Evolutionary conservation across 257 asterid genomes (phyloP).

Genomic region (Salvia rosmarinus): DNA sequence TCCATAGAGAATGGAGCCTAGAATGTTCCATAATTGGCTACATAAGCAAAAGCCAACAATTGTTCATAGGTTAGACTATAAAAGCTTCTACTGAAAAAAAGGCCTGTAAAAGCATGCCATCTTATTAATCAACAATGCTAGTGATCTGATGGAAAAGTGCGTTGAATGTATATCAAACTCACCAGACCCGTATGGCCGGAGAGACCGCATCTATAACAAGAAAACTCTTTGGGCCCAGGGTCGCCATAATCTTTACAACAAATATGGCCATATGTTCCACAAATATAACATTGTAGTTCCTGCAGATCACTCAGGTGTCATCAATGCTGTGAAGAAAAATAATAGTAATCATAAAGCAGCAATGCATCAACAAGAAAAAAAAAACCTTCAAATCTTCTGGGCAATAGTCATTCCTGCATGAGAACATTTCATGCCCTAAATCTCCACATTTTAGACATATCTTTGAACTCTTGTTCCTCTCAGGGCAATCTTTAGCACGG

Average conservation of each 20-base stretch:
- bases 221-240: slow-evolving; percentile 54
- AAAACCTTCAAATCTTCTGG: slow-evolving; percentile 81
- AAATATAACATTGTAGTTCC: slow-evolving; percentile 81
- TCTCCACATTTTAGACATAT: slow-evolving; percentile 88
- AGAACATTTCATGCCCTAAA: slow-evolving; percentile 79
- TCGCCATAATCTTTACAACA: slow-evolving; percentile 67
- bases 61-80: slow-evolving; percentile 1
- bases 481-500: slow-evolving; percentile 93
- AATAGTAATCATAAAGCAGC: slow-evolving; percentile 7
- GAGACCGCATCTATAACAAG: slow-evolving; percentile 91
- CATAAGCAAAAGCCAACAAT: background rate
- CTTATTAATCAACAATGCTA: slow-evolving; percentile 11
- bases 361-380: background rate
- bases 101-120: slow-evolving; percentile 1
- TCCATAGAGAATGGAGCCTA: background rate
- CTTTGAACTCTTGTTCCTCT: slow-evolving; percentile 53
- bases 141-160: background rate
- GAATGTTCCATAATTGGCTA: background rate
- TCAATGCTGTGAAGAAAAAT: background rate
- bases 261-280: slow-evolving; percentile 80
- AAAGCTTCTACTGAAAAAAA: background rate
- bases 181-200: slow-evolving; percentile 95
- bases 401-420: slow-evolving; percentile 67
- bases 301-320: slow-evolving; percentile 37
- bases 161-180: slow-evolving; percentile 39